Base-by-base conservation (phyloP, 106 monocot genomes). In the Platanthera zijinensis region DNA sequence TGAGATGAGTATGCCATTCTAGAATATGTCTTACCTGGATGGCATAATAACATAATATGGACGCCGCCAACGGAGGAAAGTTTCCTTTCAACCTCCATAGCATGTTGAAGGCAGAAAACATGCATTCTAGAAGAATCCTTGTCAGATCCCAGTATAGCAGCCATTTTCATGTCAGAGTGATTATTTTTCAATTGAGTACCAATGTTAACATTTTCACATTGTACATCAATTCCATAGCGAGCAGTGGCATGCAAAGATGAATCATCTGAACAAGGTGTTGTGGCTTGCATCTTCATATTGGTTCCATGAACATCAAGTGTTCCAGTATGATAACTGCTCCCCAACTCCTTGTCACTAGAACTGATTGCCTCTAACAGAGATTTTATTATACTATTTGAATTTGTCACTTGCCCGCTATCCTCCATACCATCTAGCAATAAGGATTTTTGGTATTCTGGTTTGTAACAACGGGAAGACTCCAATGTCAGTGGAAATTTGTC, bases 61-160 rank as follows among this genome's bases (percentile, higher is more conserved):
- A 81, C 84, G 28, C 94, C 94, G 77, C 94, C 94, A 15, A 87
- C 71, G 11, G 72, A 68, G 10, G 30, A 76, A 71, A 94, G 83
- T 73, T 83, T 86, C 74, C 82, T 89, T 74, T 89, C 83, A 32
- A 91, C 89, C 53, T 94, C 94, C 25, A 85, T 51, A 54, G 94
- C 94, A 84, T 94, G 94, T 53, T 94, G 82, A 53, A 94, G 94
- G 77, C 94, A 94, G 79, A 94, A 94, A 54, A 94, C 86, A 85
- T 94, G 94, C 91, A 86, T 84, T 79, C 86, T 87, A 72, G 85
- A 89, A 51, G 91, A 94, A 87, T 94, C 91, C 51, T 85, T 94
- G 74, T 89, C 90, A 63, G 76, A 74, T 68, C 73, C 76, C 50
- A 64, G 77, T 57, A 81, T 53, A 18, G 52, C 70, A 47, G 84